Evolutionary conservation across 2,329 filamentous ascomycete species (phyloP).

Genomic region (Aspergillus fructus): DNA sequence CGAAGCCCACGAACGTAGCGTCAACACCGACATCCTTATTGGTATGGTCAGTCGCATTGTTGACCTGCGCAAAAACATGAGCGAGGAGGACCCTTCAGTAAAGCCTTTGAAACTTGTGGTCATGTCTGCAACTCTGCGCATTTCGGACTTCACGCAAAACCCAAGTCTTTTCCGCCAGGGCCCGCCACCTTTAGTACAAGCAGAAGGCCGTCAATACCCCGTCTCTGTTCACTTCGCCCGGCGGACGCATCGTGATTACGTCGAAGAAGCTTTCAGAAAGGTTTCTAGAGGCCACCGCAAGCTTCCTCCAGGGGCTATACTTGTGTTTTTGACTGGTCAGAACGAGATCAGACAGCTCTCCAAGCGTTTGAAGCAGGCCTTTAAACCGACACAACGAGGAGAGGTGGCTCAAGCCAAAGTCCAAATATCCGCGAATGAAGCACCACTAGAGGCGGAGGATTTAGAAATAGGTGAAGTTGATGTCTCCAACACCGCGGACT

Average conservation of each 20-base stretch:
- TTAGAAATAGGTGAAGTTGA: conserved; percentile 70
- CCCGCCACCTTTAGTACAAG: conserved; percentile 79
- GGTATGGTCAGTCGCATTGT: conserved; percentile 95
- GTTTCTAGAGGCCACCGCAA: conserved; percentile 85
- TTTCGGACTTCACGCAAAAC: conserved; percentile 89
- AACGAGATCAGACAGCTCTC: conserved; percentile 86
- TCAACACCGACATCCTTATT: conserved; percentile 97
- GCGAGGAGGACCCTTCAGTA: conserved; percentile 66
- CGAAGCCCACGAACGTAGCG: conserved; percentile 93
- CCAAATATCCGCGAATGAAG: conserved; percentile 72
- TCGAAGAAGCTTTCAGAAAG: conserved; percentile 86
- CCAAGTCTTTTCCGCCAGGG: conserved; percentile 69
- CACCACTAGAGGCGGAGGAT: conserved; percentile 80
- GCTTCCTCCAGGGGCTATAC: conserved; percentile 82
- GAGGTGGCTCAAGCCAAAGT: conserved; percentile 64
- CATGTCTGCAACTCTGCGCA: conserved; percentile 93
- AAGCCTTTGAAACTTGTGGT: conserved; percentile 89
- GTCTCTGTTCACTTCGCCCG: conserved; percentile 88
- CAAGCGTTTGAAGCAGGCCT: conserved; percentile 72
- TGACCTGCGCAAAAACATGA: conserved; percentile 74
- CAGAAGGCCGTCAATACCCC: conserved; percentile 86
- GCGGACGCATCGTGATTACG: conserved; percentile 79
- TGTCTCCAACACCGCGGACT: conserved; percentile 50
- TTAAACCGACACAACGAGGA: conserved; percentile 52
- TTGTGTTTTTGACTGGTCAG: conserved; percentile 92